phyloP scores from a whole-genome alignment of 768 basidiomycete genomes.

The Leccinum rimulosum region DNA sequence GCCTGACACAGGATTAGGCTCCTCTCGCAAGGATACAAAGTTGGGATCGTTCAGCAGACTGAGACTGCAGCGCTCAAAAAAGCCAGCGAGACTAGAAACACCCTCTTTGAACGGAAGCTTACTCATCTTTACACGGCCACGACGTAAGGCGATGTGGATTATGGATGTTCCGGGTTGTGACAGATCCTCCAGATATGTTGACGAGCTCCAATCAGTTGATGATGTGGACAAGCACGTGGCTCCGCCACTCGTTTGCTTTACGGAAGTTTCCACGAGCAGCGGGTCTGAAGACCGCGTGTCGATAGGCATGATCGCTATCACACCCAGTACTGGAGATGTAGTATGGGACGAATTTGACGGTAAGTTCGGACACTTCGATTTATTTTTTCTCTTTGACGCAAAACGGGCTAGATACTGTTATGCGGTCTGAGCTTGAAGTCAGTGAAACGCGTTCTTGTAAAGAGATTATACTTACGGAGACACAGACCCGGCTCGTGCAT shows the following conservation, averaged over 20 bases:
- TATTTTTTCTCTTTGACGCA: constrained; percentile 7
- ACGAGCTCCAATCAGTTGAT: constrained; percentile 69
- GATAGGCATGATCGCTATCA: constrained; percentile 75
- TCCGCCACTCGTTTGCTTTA: constrained; percentile 72
- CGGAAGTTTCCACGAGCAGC: constrained; percentile 40
- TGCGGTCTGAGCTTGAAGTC: constrained; percentile 90
- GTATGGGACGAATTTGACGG: constrained; percentile 91
- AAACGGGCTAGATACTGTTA: constrained; percentile 56
- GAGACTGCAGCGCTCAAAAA: constrained; percentile 92
- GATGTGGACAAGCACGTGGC: constrained; percentile 53
- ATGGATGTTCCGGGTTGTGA: constrained; percentile 1
- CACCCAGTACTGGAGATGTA: constrained; percentile 89
- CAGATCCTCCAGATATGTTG: constrained; percentile 64
- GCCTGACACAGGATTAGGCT: constrained; percentile 42
- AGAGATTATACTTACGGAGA: constrained; percentile 1
- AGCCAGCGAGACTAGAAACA: constrained; percentile 68
- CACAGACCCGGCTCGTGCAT: constrained; percentile 83
- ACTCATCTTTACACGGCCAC: constrained; percentile 82
- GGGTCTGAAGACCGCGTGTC: constrained; percentile 34
- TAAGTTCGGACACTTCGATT: constrained; percentile 23
- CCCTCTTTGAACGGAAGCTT: constrained; percentile 70
- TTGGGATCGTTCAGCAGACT: constrained; percentile 78
- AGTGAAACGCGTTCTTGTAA: constrained; percentile 6
- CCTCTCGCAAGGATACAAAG: constrained; percentile 75
- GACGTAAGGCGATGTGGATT: constrained; percentile 53